Evolutionary conservation across 805 yeast genomes (phyloP).

Genomic region (Candida wancherniae): DNA sequence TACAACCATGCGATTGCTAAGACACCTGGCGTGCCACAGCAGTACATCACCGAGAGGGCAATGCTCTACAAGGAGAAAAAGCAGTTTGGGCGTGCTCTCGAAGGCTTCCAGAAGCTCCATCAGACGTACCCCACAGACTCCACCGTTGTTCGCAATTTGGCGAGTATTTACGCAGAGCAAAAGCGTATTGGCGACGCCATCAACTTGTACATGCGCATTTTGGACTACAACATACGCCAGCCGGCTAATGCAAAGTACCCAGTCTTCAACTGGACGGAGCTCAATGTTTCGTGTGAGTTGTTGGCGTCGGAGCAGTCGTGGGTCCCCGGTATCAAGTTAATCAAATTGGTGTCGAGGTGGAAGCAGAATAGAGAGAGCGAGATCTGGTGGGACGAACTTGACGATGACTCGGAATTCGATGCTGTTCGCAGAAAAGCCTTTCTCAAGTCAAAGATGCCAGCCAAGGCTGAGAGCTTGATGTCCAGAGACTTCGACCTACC

Average conservation of each 20-base stretch:
- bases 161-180: slow-evolving; percentile 49
- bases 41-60: slow-evolving; percentile 60
- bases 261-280: slow-evolving; percentile 79
- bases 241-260: slow-evolving; percentile 34
- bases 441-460: slow-evolving; percentile 6
- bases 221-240: slow-evolving; percentile 52
- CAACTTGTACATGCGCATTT: slow-evolving; percentile 57
- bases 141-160: slow-evolving; percentile 53
- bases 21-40: slow-evolving; percentile 16
- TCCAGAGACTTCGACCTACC: slow-evolving; percentile 51
- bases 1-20: slow-evolving; percentile 60
- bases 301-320: slow-evolving; percentile 66
- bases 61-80: slow-evolving; percentile 61
- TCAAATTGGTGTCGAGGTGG: slow-evolving; percentile 78
- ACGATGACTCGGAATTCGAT: slow-evolving; percentile 82
- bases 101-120: slow-evolving; percentile 60
- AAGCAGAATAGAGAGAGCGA: slow-evolving; percentile 64
- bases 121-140: slow-evolving; percentile 53
- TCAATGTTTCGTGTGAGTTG: slow-evolving; percentile 79
- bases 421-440: slow-evolving; percentile 41
- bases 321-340: slow-evolving; percentile 55
- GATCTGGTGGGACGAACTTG: slow-evolving; percentile 58
- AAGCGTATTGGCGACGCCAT: slow-evolving; percentile 70
- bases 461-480: slow-evolving; percentile 13
- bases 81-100: slow-evolving; percentile 66